Conservation (phyloP, 331 rosid genomes). For the Quercus tomentella region DNA sequence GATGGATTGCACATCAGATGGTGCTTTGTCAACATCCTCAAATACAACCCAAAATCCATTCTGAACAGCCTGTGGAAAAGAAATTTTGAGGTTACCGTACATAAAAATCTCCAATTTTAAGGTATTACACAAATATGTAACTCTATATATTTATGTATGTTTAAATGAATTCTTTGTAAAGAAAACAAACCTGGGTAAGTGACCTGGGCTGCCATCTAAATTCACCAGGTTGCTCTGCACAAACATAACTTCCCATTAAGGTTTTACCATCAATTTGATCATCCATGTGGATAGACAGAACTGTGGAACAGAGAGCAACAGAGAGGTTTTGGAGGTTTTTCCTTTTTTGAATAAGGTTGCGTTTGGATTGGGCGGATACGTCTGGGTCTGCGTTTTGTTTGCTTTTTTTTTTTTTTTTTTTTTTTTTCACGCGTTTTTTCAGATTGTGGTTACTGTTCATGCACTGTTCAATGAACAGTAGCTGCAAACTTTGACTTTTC, state of each 20-base stretch:
- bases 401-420: too few species aligned
- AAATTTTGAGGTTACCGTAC: background rate
- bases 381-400: too few species aligned
- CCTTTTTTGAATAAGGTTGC: background rate
- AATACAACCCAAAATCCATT: constrained; percentile 89
- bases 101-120: background rate
- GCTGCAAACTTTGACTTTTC: too few species aligned
- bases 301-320: constrained; percentile 32
- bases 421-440: too few species aligned
- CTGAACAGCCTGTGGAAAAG: constrained; percentile 63
- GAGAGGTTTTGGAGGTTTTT: background rate
- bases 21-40: constrained; percentile 88
- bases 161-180: background rate
- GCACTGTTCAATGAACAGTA: too few species aligned
- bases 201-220: constrained; percentile 97
- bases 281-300: constrained; percentile 86
- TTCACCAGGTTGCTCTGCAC: constrained; percentile 88
- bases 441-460: too few species aligned
- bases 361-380: too few species aligned
- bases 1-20: constrained; percentile 80
- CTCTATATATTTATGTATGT: too few species aligned
- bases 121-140: constrained; percentile 18
- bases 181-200: constrained; percentile 72
- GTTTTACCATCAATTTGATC: constrained; percentile 90
- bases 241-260: constrained; percentile 73